Conservation (phyloP, 495 filamentous ascomycete species). For the Penicillium waksmanii region DNA sequence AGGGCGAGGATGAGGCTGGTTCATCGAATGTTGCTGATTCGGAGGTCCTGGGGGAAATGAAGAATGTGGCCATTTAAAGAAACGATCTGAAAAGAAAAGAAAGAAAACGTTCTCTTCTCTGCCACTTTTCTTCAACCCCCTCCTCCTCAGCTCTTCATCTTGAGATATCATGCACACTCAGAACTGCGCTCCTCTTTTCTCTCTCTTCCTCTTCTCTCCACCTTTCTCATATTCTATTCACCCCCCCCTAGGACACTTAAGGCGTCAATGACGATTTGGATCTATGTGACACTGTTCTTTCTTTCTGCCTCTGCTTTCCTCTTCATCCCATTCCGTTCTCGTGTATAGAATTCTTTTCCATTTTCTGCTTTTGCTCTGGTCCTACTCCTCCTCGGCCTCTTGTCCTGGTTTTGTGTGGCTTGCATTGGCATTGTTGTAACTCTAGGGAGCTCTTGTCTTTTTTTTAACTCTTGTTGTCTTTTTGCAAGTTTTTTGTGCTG, state of each 20-base stretch:
- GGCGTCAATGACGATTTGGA: slow-evolving; percentile 33
- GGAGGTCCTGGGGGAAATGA: slow-evolving; percentile 57
- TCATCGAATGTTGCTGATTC: slow-evolving; percentile 39
- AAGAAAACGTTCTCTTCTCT: too few species aligned
- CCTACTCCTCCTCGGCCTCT: slow-evolving; percentile 19
- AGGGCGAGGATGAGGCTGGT: slow-evolving; percentile 28
- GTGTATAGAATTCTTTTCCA: slow-evolving; percentile 34
- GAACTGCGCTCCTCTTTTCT: slow-evolving; percentile 2
- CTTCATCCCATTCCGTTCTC: slow-evolving; percentile 12
- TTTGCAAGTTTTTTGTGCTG: slow-evolving; percentile 18
- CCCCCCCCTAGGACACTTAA: slow-evolving; percentile 30
- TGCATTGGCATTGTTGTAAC: slow-evolving; percentile 35
- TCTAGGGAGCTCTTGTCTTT: slow-evolving; percentile 28
- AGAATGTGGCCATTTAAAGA: slow-evolving; percentile 60
- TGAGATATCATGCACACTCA: neutral
- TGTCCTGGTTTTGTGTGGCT: slow-evolving; percentile 11
- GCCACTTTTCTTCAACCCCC: too few species aligned
- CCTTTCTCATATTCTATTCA: slow-evolving; percentile 15
- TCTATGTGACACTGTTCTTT: slow-evolving; percentile 19
- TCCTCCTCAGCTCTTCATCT: neutral
- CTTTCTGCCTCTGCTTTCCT: neutral
- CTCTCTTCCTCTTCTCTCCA: slow-evolving; percentile 16
- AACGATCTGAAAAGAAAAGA: neutral
- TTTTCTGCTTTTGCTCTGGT: slow-evolving; percentile 9
- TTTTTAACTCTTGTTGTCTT: slow-evolving; percentile 18